A percentile compares a stretch with the other conserved stretches of the same genome.
These are phyloP conservation scores for Eucalyptus fibrosa DNA, from an alignment of 345 rosid genomes.

Conservation along the genomic window DNA sequence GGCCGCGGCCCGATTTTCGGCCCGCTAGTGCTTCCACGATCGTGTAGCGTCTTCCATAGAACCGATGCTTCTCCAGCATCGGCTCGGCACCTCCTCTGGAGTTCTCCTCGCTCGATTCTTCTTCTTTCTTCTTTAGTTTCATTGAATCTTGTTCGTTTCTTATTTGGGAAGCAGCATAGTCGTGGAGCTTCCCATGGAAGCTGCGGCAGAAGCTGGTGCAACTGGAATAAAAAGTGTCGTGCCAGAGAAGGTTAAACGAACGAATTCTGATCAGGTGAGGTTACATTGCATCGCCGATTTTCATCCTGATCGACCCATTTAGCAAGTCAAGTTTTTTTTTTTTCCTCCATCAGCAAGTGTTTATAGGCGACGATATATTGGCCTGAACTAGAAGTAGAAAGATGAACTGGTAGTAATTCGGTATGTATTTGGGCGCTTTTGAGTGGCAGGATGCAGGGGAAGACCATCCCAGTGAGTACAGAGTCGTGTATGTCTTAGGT, in stretches of 20 bases:
- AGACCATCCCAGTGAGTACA: background rate
- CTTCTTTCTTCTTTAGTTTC: background rate
- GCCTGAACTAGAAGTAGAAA: background rate
- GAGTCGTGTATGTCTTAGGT: background rate
- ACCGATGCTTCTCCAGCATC: background rate
- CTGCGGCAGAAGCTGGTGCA: background rate
- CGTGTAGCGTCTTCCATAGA: background rate
- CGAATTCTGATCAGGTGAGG: background rate
- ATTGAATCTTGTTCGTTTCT: background rate
- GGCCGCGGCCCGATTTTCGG: background rate
- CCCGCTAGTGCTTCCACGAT: background rate
- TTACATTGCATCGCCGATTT: background rate
- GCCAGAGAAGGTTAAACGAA: background rate
- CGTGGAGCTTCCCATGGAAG: background rate
- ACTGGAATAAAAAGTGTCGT: background rate
- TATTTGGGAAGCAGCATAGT: background rate
- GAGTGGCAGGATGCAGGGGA: background rate
- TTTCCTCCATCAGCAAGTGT: background rate
- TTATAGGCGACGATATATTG: background rate
- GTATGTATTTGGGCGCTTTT: background rate
- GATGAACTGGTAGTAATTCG: background rate
- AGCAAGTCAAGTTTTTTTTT: background rate
- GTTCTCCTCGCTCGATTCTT: background rate
- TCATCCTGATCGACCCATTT: background rate
- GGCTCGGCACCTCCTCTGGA: background rate